A percentile compares a stretch with the other conserved stretches of the same genome.
These are phyloP conservation scores for Aspergillus terreus DNA, from an alignment of 2,329 filamentous ascomycete species.

Conservation along the genomic window DNA sequence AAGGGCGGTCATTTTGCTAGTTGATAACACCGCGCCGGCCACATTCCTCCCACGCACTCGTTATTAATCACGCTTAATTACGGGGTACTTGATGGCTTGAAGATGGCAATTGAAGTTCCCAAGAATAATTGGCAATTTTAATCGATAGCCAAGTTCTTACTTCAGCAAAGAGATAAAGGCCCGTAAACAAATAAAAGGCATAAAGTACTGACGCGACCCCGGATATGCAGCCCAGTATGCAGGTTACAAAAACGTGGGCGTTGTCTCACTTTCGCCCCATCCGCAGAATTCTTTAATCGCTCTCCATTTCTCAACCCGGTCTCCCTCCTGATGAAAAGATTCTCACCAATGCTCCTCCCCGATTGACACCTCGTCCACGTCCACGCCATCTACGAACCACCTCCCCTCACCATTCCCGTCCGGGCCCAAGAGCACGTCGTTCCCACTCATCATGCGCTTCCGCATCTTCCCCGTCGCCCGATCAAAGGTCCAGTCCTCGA, in stretches of 20 bases:
- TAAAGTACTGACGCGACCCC: neutral
- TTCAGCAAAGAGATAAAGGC: too few species aligned
- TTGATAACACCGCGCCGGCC: neutral
- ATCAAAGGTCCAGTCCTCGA: conserved; percentile 53
- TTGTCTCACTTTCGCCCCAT: neutral
- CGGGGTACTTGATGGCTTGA: too few species aligned
- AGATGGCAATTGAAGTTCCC: too few species aligned
- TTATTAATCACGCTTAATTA: neutral
- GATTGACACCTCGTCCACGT: conserved; percentile 38
- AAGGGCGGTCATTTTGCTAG: conserved; percentile 8
- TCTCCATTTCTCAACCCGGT: neutral
- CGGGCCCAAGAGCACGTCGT: conserved; percentile 42
- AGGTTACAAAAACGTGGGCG: neutral
- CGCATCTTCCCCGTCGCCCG: conserved; percentile 42
- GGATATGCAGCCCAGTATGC: neutral
- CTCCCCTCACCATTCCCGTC: conserved; percentile 41
- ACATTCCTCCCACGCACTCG: neutral
- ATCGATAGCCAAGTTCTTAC: too few species aligned
- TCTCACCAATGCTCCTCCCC: conserved; percentile 34
- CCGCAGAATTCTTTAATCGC: neutral
- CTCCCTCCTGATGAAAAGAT: neutral
- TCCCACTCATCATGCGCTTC: conserved; percentile 48
- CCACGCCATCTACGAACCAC: conserved; percentile 43
- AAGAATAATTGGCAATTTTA: too few species aligned
- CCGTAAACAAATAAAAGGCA: neutral